These are phyloP conservation scores for Venturia effusa DNA, from an alignment of 2,329 filamentous ascomycete species.

Conservation along the genomic window DNA sequence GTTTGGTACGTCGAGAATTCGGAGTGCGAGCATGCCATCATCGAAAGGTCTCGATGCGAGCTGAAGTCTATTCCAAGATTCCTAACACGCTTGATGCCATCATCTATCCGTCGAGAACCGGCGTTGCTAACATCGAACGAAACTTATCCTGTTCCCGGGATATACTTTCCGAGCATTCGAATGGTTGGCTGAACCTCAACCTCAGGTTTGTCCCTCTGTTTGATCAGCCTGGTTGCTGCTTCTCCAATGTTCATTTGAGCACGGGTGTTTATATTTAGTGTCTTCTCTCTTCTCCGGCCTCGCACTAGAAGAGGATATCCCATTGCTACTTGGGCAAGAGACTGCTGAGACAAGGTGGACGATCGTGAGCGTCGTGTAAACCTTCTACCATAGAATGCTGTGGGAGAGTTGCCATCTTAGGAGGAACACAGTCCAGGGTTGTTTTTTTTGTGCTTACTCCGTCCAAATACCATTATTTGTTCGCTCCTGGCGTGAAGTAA, in stretches of 20 bases:
- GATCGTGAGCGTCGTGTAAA: neutral
- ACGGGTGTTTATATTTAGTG: neutral
- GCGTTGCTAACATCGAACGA: neutral
- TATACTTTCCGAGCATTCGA: neutral
- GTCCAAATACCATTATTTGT: neutral
- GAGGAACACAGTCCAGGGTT: neutral
- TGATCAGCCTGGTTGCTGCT: neutral
- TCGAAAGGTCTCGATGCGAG: neutral
- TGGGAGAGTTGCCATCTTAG: neutral
- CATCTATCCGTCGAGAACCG: neutral
- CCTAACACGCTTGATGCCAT: neutral
- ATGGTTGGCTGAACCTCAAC: neutral
- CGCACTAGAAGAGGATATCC: neutral
- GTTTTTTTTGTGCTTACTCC: neutral
- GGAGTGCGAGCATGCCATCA: neutral
- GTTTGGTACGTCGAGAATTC: neutral
- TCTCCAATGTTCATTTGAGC: neutral
- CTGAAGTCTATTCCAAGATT: neutral
- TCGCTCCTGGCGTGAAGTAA: neutral
- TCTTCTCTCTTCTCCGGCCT: neutral
- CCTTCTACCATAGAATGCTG: neutral
- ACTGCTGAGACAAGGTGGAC: neutral
- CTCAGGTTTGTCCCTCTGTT: neutral
- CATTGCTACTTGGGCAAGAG: neutral
- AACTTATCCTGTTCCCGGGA: neutral